phyloP scores from a whole-genome alignment of 108 stramenopile species.

The Skeletonema costatum region DNA sequence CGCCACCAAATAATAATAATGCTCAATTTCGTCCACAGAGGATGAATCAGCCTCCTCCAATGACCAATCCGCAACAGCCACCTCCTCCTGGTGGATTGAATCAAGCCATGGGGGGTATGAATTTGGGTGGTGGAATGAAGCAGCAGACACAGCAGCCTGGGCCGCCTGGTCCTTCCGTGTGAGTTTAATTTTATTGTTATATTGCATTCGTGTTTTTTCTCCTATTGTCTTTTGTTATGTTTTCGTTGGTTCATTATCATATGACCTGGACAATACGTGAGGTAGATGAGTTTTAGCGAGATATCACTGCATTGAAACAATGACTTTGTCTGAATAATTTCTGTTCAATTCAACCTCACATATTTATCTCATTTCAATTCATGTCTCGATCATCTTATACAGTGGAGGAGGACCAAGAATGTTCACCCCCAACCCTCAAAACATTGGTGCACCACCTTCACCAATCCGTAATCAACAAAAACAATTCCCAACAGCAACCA shows the following conservation, averaged over 20 bases:
- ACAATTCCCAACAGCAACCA: conserved; percentile 2
- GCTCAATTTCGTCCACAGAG: background rate
- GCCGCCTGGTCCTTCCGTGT: conserved; percentile 8
- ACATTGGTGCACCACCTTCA: conserved; percentile 3
- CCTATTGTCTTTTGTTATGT: too few species aligned
- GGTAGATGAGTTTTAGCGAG: too few species aligned
- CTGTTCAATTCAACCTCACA: background rate
- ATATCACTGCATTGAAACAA: too few species aligned
- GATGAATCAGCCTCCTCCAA: background rate
- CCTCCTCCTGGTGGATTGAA: conserved; percentile 29
- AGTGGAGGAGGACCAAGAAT: conserved; percentile 5
- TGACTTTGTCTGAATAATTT: too few species aligned
- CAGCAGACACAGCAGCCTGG: conserved; percentile 1
- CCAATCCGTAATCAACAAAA: background rate
- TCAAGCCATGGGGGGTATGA: conserved; percentile 60
- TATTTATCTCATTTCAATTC: too few species aligned
- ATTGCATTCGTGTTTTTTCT: background rate
- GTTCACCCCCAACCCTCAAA: conserved; percentile 16
- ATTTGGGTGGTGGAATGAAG: conserved; percentile 7
- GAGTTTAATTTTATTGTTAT: background rate
- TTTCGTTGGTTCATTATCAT: too few species aligned
- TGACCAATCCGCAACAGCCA: conserved; percentile 5
- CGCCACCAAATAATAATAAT: background rate
- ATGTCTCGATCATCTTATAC: background rate
- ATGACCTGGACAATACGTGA: too few species aligned